These are phyloP conservation scores for Phytophthora colocasiae DNA, from an alignment of 352 stramenopile species.

Conservation along the genomic window DNA sequence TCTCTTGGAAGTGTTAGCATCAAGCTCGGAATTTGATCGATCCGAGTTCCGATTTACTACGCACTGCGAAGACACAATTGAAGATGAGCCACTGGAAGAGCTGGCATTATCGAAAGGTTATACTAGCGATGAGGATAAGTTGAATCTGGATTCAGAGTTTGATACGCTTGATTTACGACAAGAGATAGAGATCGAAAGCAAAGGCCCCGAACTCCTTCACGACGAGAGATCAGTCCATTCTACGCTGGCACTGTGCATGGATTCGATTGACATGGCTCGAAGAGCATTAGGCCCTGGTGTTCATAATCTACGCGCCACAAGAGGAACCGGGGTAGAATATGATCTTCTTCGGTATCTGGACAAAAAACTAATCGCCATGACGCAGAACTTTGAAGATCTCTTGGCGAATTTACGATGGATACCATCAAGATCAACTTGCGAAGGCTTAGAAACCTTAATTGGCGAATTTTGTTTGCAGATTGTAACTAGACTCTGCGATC, in stretches of 20 bases:
- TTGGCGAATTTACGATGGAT: neutral
- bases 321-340: conserved; percentile 43
- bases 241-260: conserved; percentile 45
- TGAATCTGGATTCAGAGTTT: neutral
- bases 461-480: conserved; percentile 67
- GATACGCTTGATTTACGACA: neutral
- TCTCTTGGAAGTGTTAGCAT: conserved; percentile 10
- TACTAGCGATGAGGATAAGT: conserved; percentile 3
- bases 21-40: conserved; percentile 37
- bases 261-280: conserved; percentile 54
- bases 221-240: conserved; percentile 17
- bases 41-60: conserved; percentile 1
- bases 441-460: conserved; percentile 52
- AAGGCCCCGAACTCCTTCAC: neutral
- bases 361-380: conserved; percentile 35
- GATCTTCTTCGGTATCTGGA: conserved; percentile 45
- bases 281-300: conserved; percentile 48
- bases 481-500: conserved; percentile 55
- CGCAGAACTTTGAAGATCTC: conserved; percentile 27
- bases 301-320: conserved; percentile 24
- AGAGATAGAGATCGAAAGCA: neutral
- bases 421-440: conserved; percentile 9
- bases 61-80: neutral
- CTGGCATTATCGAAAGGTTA: conserved; percentile 11
- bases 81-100: conserved; percentile 4